Evolutionary conservation across 129 eudicot genomes (phyloP).

Genomic region (Arctium lappa): DNA sequence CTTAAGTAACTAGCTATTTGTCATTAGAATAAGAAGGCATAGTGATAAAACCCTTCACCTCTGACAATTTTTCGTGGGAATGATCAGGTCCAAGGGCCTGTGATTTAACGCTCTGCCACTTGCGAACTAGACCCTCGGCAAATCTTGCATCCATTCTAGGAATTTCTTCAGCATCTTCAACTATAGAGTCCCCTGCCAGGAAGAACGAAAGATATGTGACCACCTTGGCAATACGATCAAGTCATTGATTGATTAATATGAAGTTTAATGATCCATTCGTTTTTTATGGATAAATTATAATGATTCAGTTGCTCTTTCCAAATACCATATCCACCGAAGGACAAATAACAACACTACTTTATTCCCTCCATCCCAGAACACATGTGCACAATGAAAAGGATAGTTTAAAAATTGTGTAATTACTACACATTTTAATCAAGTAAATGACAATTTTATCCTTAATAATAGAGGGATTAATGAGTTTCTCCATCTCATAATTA

Average conservation of each 20-base stretch:
- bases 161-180: slow-evolving; percentile 51
- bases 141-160: slow-evolving; percentile 91
- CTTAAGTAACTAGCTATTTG: background rate
- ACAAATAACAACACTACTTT: background rate
- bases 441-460: background rate
- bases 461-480: background rate
- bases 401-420: background rate
- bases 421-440: background rate
- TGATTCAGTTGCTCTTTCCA: background rate
- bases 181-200: slow-evolving; percentile 43
- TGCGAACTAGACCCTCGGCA: slow-evolving; percentile 84
- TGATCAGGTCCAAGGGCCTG: slow-evolving; percentile 94
- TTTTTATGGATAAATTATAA: background rate
- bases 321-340: background rate
- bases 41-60: slow-evolving; percentile 42
- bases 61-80: slow-evolving; percentile 54
- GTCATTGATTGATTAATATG: background rate
- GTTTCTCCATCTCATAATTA: background rate
- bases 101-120: slow-evolving; percentile 88
- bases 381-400: background rate
- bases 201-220: background rate
- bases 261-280: background rate
- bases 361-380: background rate
- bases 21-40: background rate
- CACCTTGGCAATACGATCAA: background rate